These are phyloP conservation scores for Fusarium verrucosum DNA, from an alignment of 2,329 filamentous ascomycete species.

Conservation along the genomic window DNA sequence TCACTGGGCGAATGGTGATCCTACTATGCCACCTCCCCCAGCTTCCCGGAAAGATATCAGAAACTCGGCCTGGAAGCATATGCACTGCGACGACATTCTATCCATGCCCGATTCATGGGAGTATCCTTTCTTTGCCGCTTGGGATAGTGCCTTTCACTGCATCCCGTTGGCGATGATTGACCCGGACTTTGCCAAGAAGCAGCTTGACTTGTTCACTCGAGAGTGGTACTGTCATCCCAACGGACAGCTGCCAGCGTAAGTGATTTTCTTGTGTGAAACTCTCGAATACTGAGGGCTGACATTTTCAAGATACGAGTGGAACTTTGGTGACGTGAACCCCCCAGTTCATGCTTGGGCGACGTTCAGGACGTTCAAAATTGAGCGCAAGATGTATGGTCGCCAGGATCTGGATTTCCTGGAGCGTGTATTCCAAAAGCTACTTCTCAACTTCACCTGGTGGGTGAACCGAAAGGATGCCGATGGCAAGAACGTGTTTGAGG, in stretches of 20 bases:
- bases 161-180: slow-evolving; percentile 97
- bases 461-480: slow-evolving; percentile 95
- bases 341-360: slow-evolving; percentile 96
- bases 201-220: slow-evolving; percentile 92
- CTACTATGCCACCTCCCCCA: slow-evolving; percentile 86
- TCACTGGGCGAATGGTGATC: slow-evolving; percentile 96
- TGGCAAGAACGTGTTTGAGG: slow-evolving; percentile 97
- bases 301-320: slow-evolving; percentile 78
- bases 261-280: slow-evolving; percentile 10
- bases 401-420: slow-evolving; percentile 96
- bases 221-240: slow-evolving; percentile 99
- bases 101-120: slow-evolving; percentile 99
- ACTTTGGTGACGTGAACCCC: slow-evolving; percentile 96
- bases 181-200: slow-evolving; percentile 97
- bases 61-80: slow-evolving; percentile 92
- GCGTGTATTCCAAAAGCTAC: slow-evolving; percentile 92
- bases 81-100: slow-evolving; percentile 92
- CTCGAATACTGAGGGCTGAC: slow-evolving; percentile 18
- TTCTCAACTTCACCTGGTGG: slow-evolving; percentile 99
- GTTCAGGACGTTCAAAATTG: slow-evolving; percentile 97
- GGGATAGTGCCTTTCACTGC: slow-evolving; percentile 97
- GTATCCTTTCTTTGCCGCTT: slow-evolving; percentile 96
- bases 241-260: slow-evolving; percentile 87
- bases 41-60: slow-evolving; percentile 80
- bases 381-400: slow-evolving; percentile 94